Evolutionary conservation across 2,329 filamentous ascomycete genomes (phyloP).

Genomic region (Claviceps paspali): DNA sequence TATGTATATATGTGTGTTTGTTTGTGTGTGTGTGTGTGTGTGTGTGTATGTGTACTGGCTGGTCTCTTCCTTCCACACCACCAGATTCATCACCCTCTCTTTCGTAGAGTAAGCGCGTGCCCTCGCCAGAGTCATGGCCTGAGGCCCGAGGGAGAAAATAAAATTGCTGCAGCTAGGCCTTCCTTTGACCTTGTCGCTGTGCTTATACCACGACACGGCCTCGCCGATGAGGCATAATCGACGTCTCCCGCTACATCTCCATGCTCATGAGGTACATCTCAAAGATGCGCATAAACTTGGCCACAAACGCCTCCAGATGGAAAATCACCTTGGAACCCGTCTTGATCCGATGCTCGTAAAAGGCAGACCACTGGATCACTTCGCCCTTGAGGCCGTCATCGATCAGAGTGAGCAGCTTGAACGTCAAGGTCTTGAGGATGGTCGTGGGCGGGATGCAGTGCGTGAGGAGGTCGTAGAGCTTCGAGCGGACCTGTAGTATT

Average conservation of each 20-base stretch:
- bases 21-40: too few species aligned
- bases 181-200: too few species aligned
- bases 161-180: too few species aligned
- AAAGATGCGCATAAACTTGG: slow-evolving; percentile 92
- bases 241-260: slow-evolving; percentile 38
- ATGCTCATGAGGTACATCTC: slow-evolving; percentile 88
- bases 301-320: slow-evolving; percentile 94
- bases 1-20: too few species aligned
- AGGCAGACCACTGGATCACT: slow-evolving; percentile 89
- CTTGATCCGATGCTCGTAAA: slow-evolving; percentile 91
- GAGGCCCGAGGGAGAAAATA: too few species aligned
- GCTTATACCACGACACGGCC: too few species aligned
- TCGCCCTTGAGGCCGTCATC: slow-evolving; percentile 85
- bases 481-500: slow-evolving; percentile 75
- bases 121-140: too few species aligned
- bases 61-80: too few species aligned
- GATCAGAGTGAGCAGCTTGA: slow-evolving; percentile 75
- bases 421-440: slow-evolving; percentile 86
- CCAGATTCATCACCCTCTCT: too few species aligned
- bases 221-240: too few species aligned
- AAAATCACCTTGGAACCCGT: slow-evolving; percentile 93
- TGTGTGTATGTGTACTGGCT: too few species aligned
- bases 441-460: slow-evolving; percentile 95
- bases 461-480: slow-evolving; percentile 92
- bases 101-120: too few species aligned